Evolutionary conservation across 768 basidiomycete species (phyloP).

Genomic region (Suillus weaverae): DNA sequence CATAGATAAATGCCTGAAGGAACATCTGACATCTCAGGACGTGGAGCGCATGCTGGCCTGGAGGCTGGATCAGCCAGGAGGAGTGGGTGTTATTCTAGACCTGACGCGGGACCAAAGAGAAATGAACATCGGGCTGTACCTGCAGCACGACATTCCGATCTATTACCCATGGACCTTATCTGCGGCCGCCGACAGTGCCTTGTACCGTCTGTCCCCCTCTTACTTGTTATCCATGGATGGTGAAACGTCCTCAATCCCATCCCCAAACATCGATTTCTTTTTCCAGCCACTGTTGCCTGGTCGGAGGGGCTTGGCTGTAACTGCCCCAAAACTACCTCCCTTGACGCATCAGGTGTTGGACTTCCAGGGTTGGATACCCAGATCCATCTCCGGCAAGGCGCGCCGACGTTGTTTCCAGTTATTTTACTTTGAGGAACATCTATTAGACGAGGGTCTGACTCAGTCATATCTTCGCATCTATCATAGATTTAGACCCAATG

Average conservation of each 20-base stretch:
- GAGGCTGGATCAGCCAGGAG: too few species aligned
- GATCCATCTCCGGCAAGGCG: not conserved
- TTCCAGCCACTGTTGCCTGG: not conserved
- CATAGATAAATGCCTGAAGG: too few species aligned
- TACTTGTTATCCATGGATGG: not conserved
- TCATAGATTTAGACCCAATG: not conserved
- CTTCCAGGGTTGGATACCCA: not conserved
- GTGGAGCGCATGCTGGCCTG: too few species aligned
- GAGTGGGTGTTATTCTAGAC: too few species aligned
- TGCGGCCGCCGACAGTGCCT: too few species aligned
- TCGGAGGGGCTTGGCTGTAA: not conserved
- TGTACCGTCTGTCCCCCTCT: too few species aligned
- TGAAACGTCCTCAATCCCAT: not conserved
- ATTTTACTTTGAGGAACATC: not conserved
- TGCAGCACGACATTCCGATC: too few species aligned
- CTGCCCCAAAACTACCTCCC: not conserved
- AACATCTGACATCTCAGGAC: too few species aligned
- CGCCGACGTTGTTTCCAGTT: not conserved
- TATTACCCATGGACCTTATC: too few species aligned
- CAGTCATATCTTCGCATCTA: not conserved
- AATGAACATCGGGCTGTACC: too few species aligned
- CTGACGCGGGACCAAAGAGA: too few species aligned
- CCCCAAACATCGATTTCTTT: not conserved
- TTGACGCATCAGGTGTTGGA: not conserved
- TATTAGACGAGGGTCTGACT: not conserved